These are phyloP conservation scores for Rhodofomes roseus DNA, from an alignment of 1,284 basidiomycete species.

Conservation along the genomic window DNA sequence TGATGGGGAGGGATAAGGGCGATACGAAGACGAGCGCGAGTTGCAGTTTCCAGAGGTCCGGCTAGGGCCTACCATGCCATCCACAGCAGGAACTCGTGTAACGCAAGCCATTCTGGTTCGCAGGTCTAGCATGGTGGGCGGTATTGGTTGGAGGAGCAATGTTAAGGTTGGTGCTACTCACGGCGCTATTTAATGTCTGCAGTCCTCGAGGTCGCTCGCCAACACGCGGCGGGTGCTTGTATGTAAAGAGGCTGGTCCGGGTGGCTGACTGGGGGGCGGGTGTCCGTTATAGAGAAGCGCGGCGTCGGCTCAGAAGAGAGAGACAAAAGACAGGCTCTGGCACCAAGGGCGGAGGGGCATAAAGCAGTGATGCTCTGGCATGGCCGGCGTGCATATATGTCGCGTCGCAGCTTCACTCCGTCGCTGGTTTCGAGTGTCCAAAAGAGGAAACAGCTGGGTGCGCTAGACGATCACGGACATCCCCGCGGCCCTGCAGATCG, in stretches of 20 bases:
- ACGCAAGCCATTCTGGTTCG: background rate
- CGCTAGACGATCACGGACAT: slow-evolving; percentile 1
- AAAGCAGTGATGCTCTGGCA: background rate
- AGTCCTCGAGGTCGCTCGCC: background rate
- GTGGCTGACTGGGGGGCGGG: background rate
- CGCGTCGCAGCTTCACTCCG: background rate
- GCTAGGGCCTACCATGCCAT: background rate
- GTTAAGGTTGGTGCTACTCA: background rate
- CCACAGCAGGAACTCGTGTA: background rate
- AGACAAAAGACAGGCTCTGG: background rate
- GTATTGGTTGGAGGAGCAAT: background rate
- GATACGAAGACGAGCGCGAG: background rate
- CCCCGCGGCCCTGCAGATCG: background rate
- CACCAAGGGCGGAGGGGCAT: background rate
- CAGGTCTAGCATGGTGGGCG: background rate
- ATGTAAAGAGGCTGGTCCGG: slow-evolving; percentile 1
- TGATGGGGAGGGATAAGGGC: background rate
- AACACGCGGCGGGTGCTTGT: background rate
- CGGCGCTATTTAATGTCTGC: background rate
- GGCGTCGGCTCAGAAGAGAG: background rate
- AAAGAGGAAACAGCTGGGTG: background rate
- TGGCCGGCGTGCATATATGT: background rate
- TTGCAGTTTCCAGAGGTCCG: background rate
- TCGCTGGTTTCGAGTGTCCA: slow-evolving; percentile 1
- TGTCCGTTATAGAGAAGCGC: background rate